Percentiles rank a stretch among this genome's conserved stretches.
Evolutionary conservation across 2,329 filamentous ascomycete genomes (phyloP).

Genomic region (Penicillium sp.): DNA sequence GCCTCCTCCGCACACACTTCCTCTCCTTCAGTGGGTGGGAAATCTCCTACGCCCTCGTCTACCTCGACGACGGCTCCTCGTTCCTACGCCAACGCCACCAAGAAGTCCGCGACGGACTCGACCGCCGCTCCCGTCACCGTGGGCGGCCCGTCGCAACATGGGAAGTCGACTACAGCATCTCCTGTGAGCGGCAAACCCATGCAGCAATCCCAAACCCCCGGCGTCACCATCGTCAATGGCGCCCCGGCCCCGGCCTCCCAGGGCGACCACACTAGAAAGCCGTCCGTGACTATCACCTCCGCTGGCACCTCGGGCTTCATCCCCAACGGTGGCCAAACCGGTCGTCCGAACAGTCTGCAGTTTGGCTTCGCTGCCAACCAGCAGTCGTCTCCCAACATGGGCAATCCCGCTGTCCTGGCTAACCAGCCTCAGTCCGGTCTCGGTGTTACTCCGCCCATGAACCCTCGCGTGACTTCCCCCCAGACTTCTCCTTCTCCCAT

Average conservation of each 20-base stretch:
- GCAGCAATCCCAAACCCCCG: slow-evolving; percentile 35
- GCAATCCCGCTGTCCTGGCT: slow-evolving; percentile 48
- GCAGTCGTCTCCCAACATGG: slow-evolving; percentile 54
- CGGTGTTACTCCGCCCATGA: slow-evolving; percentile 45
- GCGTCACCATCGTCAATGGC: slow-evolving; percentile 61
- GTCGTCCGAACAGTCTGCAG: slow-evolving; percentile 55
- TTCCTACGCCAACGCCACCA: slow-evolving; percentile 56
- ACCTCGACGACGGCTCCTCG: slow-evolving; percentile 43
- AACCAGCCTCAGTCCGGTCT: slow-evolving; percentile 36
- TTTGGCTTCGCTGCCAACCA: slow-evolving; percentile 81
- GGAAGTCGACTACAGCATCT: slow-evolving; percentile 57
- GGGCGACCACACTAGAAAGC: slow-evolving; percentile 73
- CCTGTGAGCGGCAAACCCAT: slow-evolving; percentile 76
- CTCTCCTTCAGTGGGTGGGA: no score
- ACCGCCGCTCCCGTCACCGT: slow-evolving; percentile 46
- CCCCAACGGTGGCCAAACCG: slow-evolving; percentile 63
- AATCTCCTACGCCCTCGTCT: slow-evolving; percentile 44
- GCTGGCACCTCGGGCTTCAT: slow-evolving; percentile 67
- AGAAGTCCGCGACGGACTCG: slow-evolving; percentile 49
- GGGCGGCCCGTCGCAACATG: slow-evolving; percentile 46
- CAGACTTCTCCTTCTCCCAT: slow-evolving; percentile 86
- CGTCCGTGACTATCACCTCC: slow-evolving; percentile 83
- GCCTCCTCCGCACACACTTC: no score
- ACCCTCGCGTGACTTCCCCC: slow-evolving; percentile 71
- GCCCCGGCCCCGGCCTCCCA: slow-evolving; percentile 34